Conservation (phyloP, 2,329 filamentous ascomycete genomes). For the Bertia moriformis region DNA sequence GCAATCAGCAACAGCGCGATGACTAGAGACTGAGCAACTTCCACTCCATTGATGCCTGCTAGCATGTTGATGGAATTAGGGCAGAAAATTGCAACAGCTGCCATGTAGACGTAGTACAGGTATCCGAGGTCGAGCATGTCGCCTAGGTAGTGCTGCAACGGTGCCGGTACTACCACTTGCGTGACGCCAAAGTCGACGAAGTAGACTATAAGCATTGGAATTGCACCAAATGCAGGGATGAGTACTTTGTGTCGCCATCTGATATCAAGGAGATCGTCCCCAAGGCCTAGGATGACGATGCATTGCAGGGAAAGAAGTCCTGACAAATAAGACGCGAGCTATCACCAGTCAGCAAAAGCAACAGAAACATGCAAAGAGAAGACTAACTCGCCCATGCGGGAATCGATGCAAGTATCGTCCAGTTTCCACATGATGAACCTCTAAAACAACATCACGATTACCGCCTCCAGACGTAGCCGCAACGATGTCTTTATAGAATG, state of each 20-base stretch:
- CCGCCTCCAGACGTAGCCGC: conserved; percentile 53
- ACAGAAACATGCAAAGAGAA: not conserved
- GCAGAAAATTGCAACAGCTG: conserved; percentile 87
- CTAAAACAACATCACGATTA: conserved; percentile 46
- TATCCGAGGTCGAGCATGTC: conserved; percentile 69
- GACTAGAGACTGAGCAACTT: conserved; percentile 85
- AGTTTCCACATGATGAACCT: conserved; percentile 39
- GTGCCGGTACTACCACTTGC: conserved; percentile 78
- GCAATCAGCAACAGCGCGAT: conserved; percentile 70
- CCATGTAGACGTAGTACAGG: conserved; percentile 95
- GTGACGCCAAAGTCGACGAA: conserved; percentile 98
- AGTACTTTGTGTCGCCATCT: conserved; percentile 98
- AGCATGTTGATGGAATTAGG: conserved; percentile 99
- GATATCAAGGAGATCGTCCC: conserved; percentile 94
- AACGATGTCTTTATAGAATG: conserved; percentile 59
- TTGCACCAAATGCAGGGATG: conserved; percentile 84
- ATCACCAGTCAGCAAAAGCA: conserved; percentile 4
- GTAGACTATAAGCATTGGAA: conserved; percentile 90
- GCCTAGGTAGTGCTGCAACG: conserved; percentile 71
- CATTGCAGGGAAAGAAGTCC: conserved; percentile 85
- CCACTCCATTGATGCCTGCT: conserved; percentile 97
- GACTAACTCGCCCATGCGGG: not conserved
- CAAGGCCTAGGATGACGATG: conserved; percentile 79
- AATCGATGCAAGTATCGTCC: conserved; percentile 52
- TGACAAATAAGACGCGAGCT: conserved; percentile 89